Evolutionary conservation across 108 stramenopile species (phyloP).

Genomic region (Cyclostephanos tholiformis): DNA sequence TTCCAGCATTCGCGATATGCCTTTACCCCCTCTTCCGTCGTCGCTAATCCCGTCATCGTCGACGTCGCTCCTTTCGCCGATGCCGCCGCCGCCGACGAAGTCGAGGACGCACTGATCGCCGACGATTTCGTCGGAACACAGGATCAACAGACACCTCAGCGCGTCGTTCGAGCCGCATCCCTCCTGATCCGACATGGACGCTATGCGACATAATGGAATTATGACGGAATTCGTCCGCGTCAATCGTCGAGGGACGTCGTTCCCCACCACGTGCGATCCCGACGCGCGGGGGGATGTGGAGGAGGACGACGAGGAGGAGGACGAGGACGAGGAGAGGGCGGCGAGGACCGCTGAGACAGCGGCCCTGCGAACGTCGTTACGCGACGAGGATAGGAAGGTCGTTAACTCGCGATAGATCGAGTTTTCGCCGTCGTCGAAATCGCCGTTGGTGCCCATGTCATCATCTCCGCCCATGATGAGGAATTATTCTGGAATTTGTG

Average conservation of each 20-base stretch:
- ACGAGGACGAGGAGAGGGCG: constrained; percentile 13
- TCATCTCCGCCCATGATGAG: no score
- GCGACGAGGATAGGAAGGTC: constrained; percentile 38
- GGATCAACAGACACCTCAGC: constrained; percentile 16
- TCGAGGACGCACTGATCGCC: constrained; percentile 61
- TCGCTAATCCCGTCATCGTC: no score
- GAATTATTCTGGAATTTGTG: no score
- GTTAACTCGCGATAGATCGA: constrained; percentile 33
- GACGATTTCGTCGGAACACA: constrained; percentile 33
- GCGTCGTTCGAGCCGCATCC: constrained; percentile 24
- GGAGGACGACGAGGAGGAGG: no score
- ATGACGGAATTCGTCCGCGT: constrained; percentile 25
- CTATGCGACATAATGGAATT: constrained; percentile 33
- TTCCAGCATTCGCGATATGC: constrained; percentile 64
- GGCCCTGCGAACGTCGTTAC: constrained; percentile 42
- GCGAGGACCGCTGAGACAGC: constrained; percentile 50
- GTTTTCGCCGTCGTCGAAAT: not conserved
- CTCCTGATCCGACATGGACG: not conserved
- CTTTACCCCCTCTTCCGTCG: constrained; percentile 5
- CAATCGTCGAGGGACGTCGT: constrained; percentile 18
- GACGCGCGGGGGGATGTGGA: no score
- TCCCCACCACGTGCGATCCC: constrained; percentile 7
- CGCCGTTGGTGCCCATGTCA: not conserved
- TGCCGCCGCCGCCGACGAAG: constrained; percentile 35
- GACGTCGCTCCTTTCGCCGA: no score